Evolutionary conservation across 176 grass and related monocot species (phyloP).

Genomic region (Cenchrus fungigraminus): DNA sequence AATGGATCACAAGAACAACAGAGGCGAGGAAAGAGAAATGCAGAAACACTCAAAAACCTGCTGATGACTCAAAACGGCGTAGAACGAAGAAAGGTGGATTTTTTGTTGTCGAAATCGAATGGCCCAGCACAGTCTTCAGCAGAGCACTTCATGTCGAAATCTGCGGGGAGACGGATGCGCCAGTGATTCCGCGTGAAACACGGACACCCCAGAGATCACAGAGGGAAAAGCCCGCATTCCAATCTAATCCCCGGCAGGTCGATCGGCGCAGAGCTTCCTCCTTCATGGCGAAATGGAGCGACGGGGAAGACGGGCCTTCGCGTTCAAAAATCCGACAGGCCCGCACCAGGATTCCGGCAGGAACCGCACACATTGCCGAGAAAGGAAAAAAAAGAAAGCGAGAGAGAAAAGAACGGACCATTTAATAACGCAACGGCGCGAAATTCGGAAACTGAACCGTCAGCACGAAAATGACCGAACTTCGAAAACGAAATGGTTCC

Average conservation of each 20-base stretch:
- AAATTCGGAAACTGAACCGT: not conserved
- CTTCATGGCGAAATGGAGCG: not conserved
- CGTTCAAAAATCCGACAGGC: not conserved
- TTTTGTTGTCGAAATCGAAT: not conserved
- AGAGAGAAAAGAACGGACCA: not conserved
- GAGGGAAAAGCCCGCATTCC: not conserved
- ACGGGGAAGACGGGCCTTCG: not conserved
- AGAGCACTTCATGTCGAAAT: slow-evolving; percentile 3
- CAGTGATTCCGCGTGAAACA: not conserved
- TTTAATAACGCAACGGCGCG: not conserved
- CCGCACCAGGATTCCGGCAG: not conserved
- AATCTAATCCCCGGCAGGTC: not conserved
- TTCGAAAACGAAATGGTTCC: not conserved
- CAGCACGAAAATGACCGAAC: not conserved
- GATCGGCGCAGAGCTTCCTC: not conserved
- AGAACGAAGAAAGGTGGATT: not conserved
- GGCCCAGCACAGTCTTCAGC: not conserved
- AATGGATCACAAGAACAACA: not conserved
- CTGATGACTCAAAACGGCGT: not conserved
- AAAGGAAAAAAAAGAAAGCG: too few relatives aligned
- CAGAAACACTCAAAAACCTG: not conserved
- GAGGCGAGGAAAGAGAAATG: not conserved
- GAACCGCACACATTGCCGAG: too few relatives aligned
- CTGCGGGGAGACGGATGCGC: not conserved
- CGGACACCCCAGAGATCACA: slow-evolving; percentile 3